Evolutionary conservation across 129 eudicot genomes (phyloP).

Genomic region (Lonicera japonica): DNA sequence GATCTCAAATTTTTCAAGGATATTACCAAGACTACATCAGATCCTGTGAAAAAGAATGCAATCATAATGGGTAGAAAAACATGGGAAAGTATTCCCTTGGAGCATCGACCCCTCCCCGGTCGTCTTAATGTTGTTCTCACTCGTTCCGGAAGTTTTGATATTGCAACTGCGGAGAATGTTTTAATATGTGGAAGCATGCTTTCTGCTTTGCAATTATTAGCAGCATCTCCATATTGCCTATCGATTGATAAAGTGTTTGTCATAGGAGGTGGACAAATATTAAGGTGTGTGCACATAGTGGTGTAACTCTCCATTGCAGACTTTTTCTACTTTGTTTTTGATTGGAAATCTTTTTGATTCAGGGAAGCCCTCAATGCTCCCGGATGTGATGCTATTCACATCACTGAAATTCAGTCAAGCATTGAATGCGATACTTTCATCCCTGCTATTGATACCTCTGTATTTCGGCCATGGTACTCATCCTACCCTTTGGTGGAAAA

Average conservation of each 20-base stretch:
- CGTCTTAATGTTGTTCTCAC: conserved; percentile 84
- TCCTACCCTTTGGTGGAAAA: conserved; percentile 63
- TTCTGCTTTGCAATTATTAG: conserved; percentile 71
- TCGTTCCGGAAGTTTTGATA: conserved; percentile 60
- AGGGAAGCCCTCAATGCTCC: conserved; percentile 88
- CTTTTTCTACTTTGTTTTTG: neutral
- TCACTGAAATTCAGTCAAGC: conserved; percentile 60
- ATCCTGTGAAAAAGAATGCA: conserved; percentile 68
- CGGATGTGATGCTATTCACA: conserved; percentile 84
- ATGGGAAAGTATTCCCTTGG: conserved; percentile 34
- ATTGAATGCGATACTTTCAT: conserved; percentile 81
- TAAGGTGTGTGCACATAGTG: conserved; percentile 41
- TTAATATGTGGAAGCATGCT: conserved; percentile 63
- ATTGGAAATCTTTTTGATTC: conserved; percentile 21
- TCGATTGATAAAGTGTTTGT: conserved; percentile 79
- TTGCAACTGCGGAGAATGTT: conserved; percentile 67
- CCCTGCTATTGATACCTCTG: conserved; percentile 58
- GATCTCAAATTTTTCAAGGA: conserved; percentile 85
- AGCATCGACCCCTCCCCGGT: conserved; percentile 70
- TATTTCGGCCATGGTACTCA: conserved; percentile 84
- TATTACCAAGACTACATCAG: conserved; percentile 53
- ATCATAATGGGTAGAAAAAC: conserved; percentile 70
- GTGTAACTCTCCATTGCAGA: neutral
- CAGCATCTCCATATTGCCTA: conserved; percentile 56
- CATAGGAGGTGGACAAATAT: conserved; percentile 86